These are phyloP conservation scores for Colletotrichum coccodes DNA, from an alignment of 2,329 filamentous ascomycete species.

Conservation along the genomic window DNA sequence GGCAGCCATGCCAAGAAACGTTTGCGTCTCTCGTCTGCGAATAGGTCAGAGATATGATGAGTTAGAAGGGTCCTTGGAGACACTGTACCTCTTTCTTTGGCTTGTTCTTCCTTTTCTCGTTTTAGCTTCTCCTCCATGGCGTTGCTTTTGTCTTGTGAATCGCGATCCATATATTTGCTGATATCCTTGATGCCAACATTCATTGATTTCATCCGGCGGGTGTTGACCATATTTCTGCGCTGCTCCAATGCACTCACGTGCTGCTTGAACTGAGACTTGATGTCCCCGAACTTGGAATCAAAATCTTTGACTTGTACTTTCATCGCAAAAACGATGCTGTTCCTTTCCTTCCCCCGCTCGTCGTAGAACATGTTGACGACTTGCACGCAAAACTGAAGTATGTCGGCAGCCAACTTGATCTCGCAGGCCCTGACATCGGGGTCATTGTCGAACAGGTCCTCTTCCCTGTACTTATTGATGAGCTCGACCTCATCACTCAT, in stretches of 20 bases:
- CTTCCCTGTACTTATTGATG: neutral
- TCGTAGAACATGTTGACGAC: neutral
- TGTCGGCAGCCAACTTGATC: neutral
- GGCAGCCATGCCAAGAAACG: conserved; percentile 1
- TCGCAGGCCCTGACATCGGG: neutral
- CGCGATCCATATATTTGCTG: accelerated
- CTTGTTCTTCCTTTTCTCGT: neutral
- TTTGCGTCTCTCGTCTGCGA: neutral
- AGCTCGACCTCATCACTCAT: neutral
- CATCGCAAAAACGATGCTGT: neutral
- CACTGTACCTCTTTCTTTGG: neutral
- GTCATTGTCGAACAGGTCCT: neutral
- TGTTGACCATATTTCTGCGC: neutral
- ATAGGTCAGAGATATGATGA: neutral
- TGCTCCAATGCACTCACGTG: neutral
- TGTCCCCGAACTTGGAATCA: neutral
- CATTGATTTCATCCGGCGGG: neutral
- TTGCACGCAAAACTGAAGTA: neutral
- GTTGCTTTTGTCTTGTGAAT: neutral
- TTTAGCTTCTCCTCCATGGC: neutral
- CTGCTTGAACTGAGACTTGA: neutral
- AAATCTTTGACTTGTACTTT: conserved; percentile 3
- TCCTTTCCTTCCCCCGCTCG: neutral
- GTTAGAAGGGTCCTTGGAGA: neutral
- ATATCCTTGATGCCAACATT: neutral